Evolutionary conservation across 164 flowering plant genomes (phyloP).

Genomic region (Platanus orientalis): DNA sequence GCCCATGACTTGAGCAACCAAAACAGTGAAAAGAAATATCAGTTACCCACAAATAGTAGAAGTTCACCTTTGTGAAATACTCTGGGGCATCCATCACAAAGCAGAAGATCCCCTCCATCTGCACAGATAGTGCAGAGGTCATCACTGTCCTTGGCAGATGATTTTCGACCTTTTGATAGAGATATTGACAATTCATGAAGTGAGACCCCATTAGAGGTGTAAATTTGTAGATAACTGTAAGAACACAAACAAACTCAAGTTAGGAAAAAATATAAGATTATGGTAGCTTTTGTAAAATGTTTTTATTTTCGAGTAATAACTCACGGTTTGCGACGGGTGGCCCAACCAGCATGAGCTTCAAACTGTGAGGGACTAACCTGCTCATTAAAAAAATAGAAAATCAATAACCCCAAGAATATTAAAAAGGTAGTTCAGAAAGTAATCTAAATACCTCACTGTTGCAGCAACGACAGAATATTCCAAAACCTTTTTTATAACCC

Average conservation of each 20-base stretch:
- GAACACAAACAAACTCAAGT: constrained; percentile 10
- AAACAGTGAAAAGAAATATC: background rate
- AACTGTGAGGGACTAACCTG: constrained; percentile 93
- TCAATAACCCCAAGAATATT: constrained; percentile 8
- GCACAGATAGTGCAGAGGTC: constrained; percentile 72
- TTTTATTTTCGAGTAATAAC: constrained; percentile 21
- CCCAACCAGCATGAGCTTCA: constrained; percentile 98
- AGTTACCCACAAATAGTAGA: background rate
- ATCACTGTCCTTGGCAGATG: constrained; percentile 58
- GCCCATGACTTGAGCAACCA: background rate
- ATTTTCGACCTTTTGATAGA: constrained; percentile 38
- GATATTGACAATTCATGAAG: constrained; percentile 76
- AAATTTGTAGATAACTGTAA: constrained; percentile 75
- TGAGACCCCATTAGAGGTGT: constrained; percentile 86
- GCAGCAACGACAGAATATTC: constrained; percentile 73
- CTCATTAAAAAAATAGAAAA: constrained; percentile 19
- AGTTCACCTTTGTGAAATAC: constrained; percentile 51
- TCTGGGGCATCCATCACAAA: constrained; percentile 86
- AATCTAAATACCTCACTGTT: constrained; percentile 45
- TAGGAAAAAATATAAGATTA: background rate
- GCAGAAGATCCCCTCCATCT: constrained; percentile 73
- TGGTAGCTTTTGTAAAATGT: no score
- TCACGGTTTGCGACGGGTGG: constrained; percentile 86
- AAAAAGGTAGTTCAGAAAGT: constrained; percentile 4
- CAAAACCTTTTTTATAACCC: constrained; percentile 72